Evolutionary conservation across 352 stramenopile genomes (phyloP).

Genomic region (Phytophthora pinifolia): DNA sequence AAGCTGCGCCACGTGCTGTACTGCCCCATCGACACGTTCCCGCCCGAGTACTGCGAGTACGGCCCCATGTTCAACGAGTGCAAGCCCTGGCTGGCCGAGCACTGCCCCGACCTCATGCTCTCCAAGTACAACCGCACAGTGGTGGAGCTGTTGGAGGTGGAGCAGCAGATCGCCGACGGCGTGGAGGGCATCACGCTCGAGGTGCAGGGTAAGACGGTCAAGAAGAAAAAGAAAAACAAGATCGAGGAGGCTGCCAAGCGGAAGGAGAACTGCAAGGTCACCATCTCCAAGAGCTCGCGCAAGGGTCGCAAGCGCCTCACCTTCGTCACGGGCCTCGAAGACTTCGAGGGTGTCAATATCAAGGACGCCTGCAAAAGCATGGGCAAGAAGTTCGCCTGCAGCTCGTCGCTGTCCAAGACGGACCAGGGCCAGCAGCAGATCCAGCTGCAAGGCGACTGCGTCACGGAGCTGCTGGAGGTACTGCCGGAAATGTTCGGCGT

Average conservation of each 20-base stretch:
- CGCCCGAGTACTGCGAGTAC: constrained; percentile 87
- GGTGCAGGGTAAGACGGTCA: constrained; percentile 65
- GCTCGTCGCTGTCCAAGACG: constrained; percentile 76
- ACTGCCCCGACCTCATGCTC: constrained; percentile 72
- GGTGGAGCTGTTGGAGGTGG: constrained; percentile 66
- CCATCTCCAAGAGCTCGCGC: constrained; percentile 70
- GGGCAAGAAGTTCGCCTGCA: constrained; percentile 84
- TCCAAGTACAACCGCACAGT: constrained; percentile 88
- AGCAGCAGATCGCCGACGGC: constrained; percentile 77
- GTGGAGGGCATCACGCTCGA: constrained; percentile 79
- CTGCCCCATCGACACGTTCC: constrained; percentile 83
- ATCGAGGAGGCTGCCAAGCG: constrained; percentile 74
- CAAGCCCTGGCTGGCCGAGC: constrained; percentile 77
- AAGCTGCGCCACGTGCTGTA: constrained; percentile 73
- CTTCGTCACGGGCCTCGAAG: constrained; percentile 80
- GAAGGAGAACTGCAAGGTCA: constrained; percentile 67
- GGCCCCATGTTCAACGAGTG: constrained; percentile 84
- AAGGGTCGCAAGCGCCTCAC: constrained; percentile 82
- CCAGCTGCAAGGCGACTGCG: constrained; percentile 79
- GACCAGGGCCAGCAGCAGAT: constrained; percentile 80
- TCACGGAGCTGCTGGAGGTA: constrained; percentile 71
- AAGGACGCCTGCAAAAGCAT: constrained; percentile 82
- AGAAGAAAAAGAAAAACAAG: constrained; percentile 87
- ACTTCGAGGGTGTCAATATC: constrained; percentile 80
- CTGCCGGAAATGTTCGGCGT: constrained; percentile 79